These are phyloP conservation scores for Nannochloris sp. DNA, from an alignment of 139 green algal genomes.

Conservation along the genomic window DNA sequence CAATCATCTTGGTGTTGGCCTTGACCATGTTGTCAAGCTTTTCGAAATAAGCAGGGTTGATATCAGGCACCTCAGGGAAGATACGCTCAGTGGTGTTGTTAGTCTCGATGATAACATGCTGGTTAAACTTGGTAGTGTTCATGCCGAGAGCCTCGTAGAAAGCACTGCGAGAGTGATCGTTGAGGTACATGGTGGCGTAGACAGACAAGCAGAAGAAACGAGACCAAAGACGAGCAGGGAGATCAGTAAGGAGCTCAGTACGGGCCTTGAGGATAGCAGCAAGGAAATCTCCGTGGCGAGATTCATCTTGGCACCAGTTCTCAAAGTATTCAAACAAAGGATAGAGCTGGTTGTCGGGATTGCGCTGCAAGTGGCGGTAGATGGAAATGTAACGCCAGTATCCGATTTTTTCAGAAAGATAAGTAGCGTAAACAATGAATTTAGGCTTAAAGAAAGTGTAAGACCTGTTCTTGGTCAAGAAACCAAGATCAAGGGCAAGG, in stretches of 20 bases:
- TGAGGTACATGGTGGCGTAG: constrained; percentile 99
- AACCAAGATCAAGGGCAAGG: constrained; percentile 95
- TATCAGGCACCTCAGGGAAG: constrained; percentile 89
- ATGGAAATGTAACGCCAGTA: constrained; percentile 99
- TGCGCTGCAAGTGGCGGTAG: constrained; percentile 85
- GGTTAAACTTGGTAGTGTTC: constrained; percentile 94
- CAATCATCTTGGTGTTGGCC: constrained; percentile 72
- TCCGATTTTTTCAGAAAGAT: constrained; percentile 97
- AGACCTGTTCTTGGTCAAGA: constrained; percentile 96
- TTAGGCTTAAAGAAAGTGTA: constrained; percentile 99
- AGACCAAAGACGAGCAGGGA: constrained; percentile 76
- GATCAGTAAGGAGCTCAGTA: constrained; percentile 77
- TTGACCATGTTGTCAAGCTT: constrained; percentile 73
- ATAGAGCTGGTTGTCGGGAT: constrained; percentile 98
- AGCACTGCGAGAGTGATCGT: constrained; percentile 83
- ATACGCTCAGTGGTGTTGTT: constrained; percentile 95
- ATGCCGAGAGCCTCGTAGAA: constrained; percentile 95
- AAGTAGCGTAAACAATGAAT: constrained; percentile 98
- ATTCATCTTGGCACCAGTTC: constrained; percentile 99
- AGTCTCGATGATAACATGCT: constrained; percentile 98
- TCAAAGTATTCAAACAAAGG: constrained; percentile 99
- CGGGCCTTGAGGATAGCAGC: constrained; percentile 84
- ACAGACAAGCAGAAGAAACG: constrained; percentile 99
- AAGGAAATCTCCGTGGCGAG: constrained; percentile 91
- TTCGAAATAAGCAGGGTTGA: constrained; percentile 80